Base-by-base conservation (phyloP, 805 yeast species). In the Ascoidea tarda region DNA sequence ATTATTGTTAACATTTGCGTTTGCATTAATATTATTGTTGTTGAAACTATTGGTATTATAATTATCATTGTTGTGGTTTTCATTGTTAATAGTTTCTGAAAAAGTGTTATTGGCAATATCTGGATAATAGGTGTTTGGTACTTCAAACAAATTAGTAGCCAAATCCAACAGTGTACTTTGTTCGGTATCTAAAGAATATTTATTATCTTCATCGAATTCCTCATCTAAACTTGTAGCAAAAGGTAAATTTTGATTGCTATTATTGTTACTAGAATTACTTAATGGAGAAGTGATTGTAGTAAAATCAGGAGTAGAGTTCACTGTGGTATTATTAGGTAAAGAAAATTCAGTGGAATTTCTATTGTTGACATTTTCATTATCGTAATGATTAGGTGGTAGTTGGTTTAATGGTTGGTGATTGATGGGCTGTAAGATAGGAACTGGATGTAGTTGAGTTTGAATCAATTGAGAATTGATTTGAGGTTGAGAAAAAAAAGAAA, bases 361-460 rank as follows among this genome's bases (percentile, higher is more conserved):
- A n/a, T 50, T 49, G 4, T 8, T 12, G 4, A 42, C 49, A 44
- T 49, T 42, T 10, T 21, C 28, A 21, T 21, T 21, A 21, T 21
- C 3, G 28, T 21, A 21, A 21, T 2, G 12, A 5, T 48, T 48
- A 16, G 21, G n/a, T 10, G 46, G 21, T 28, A 16, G 47, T 47
- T 16, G 49, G 14, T 14, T 14, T 6, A n/a, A 33, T 28, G 6
- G 32, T 12, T 16, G 32, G 6, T 16, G 32, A 21, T 10, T 16
- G 10, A 16, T 14, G 28, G 32, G 4, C 6, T 47, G 6, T n/a
- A 3, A 10, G n/a, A 32, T 12, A 16, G 21, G 31, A 4, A 33
- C 49, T 5, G 33, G 49, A 31, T 16, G 31, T 45, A 47, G 51
- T 32, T 52, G 54, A 5, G 48, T 47, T 46, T 55, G 58, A 33